These are phyloP conservation scores for Apodospora peruviana DNA, from an alignment of 495 filamentous ascomycete species.

Conservation along the genomic window DNA sequence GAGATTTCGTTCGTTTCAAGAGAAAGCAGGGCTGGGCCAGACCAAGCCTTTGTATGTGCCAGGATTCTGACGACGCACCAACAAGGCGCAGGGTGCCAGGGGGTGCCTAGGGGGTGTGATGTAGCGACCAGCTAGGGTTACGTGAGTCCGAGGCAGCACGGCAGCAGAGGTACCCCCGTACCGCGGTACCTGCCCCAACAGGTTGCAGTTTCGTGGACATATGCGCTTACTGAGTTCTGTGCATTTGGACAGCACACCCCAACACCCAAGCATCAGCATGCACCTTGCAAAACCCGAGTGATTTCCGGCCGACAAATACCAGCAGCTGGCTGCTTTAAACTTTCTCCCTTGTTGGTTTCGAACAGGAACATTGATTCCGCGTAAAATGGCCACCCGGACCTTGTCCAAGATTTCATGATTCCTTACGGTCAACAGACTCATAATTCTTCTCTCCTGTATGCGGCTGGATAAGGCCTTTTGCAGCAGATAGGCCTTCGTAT, in stretches of 20 bases:
- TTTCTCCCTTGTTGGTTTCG: not conserved
- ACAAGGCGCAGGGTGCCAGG: not conserved
- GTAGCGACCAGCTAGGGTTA: not conserved
- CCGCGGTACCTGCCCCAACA: not conserved
- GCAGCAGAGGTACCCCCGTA: not conserved
- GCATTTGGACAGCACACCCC: too few species aligned
- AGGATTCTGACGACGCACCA: slow-evolving; percentile 3
- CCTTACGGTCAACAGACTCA: not conserved
- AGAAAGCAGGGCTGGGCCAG: slow-evolving; percentile 15
- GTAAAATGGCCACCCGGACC: not conserved
- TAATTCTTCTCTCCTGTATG: too few species aligned
- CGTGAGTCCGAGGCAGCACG: not conserved
- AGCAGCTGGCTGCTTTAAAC: not conserved
- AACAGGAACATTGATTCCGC: not conserved
- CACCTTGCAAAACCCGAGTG: not conserved
- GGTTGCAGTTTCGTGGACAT: not conserved
- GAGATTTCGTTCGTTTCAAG: not conserved
- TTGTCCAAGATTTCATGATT: not conserved
- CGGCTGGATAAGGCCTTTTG: not conserved
- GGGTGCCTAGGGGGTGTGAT: not conserved
- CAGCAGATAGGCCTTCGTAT: not conserved
- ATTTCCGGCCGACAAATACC: not conserved
- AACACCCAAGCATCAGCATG: not conserved
- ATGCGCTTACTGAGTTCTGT: not conserved
- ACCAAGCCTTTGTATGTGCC: slow-evolving; percentile 13